Conservation (phyloP, 768 basidiomycete genomes). For the Leccinum pellstonianum region DNA sequence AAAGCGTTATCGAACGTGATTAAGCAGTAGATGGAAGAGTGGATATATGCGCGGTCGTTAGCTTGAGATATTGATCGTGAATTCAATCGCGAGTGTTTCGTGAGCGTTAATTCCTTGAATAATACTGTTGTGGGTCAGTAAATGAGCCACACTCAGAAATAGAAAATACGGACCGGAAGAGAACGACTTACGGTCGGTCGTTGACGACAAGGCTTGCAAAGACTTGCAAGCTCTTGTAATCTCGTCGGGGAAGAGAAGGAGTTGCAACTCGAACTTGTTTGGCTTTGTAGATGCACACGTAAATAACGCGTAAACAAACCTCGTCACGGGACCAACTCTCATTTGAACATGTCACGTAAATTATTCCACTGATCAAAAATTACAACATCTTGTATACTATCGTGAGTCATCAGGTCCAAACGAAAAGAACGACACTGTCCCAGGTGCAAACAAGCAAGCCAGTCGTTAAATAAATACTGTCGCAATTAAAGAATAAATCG, state of each 20-base stretch:
- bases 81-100: slow-evolving; percentile 24
- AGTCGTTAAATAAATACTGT: slow-evolving; percentile 9
- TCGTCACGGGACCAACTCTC: slow-evolving; percentile 22
- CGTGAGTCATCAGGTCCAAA: neutral
- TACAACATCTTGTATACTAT: slow-evolving; percentile 5
- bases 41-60: slow-evolving; percentile 23
- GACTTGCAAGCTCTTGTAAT: slow-evolving; percentile 16
- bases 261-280: slow-evolving; percentile 35
- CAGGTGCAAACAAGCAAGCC: neutral
- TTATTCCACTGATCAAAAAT: neutral
- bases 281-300: slow-evolving; percentile 23
- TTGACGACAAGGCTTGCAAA: slow-evolving; percentile 20
- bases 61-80: slow-evolving; percentile 21
- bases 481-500: slow-evolving; percentile 31
- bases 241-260: slow-evolving; percentile 21
- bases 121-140: slow-evolving; percentile 6
- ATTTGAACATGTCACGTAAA: neutral
- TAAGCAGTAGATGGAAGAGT: neutral
- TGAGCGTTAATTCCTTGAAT: slow-evolving; percentile 27
- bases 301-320: slow-evolving; percentile 36
- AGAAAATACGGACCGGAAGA: neutral
- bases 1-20: slow-evolving; percentile 16
- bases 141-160: neutral
- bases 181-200: slow-evolving; percentile 30
- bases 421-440: neutral